Conservation (phyloP, 108 stramenopile genomes). For the Nannochloropsis oceanica region DNA sequence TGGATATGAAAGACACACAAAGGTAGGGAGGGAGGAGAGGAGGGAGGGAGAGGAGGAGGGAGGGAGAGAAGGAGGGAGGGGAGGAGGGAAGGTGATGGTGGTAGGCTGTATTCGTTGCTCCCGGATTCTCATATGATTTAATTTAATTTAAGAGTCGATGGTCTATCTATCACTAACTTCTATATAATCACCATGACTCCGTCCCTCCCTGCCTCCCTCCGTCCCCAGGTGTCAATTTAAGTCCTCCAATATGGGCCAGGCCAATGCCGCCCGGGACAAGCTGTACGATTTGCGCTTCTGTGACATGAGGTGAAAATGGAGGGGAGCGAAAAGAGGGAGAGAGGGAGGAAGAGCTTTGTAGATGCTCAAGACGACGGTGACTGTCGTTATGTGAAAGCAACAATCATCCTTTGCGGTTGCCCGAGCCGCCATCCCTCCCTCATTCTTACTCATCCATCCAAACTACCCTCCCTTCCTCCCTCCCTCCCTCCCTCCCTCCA, state of each 20-base stretch:
- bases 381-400: background rate
- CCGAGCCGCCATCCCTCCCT: too few species aligned
- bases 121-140: too few species aligned
- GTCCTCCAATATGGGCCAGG: constrained; percentile 71
- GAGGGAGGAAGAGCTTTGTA: background rate
- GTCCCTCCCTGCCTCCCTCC: background rate
- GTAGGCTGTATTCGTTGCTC: background rate
- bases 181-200: background rate
- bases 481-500: background rate
- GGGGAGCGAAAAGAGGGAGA: background rate
- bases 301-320: constrained; percentile 15
- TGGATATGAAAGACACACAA: background rate
- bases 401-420: too few species aligned
- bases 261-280: constrained; percentile 86
- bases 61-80: background rate
- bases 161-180: background rate
- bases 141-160: too few species aligned
- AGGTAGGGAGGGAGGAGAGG: background rate
- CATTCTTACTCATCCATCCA: too few species aligned
- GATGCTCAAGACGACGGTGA: background rate
- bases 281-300: constrained; percentile 79
- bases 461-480: background rate
- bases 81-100: background rate
- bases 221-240: constrained; percentile 54
- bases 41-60: background rate